These are phyloP conservation scores for Beta corolliflora DNA, from an alignment of 179 eudicot species.

Conservation along the genomic window DNA sequence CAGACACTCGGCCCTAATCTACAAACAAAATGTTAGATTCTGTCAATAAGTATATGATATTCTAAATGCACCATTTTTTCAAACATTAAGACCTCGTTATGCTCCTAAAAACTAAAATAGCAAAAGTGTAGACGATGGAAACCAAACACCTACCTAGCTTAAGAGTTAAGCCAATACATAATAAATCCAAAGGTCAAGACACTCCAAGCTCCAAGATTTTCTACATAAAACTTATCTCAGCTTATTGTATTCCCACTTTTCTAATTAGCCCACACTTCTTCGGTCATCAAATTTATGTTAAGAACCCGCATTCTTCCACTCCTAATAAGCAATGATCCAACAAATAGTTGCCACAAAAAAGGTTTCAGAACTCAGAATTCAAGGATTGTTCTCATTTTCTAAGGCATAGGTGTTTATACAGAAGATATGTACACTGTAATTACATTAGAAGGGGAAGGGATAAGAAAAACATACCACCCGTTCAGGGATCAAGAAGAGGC, in stretches of 20 bases:
- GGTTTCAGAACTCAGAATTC: not conserved
- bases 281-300: too few species aligned
- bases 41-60: too few species aligned
- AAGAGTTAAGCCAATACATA: not conserved
- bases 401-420: not conserved
- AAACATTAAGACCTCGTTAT: too few species aligned
- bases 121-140: not conserved
- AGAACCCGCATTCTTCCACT: not conserved
- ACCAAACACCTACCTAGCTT: not conserved
- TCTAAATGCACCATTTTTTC: too few species aligned
- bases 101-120: not conserved
- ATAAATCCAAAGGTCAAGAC: not conserved
- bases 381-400: not conserved
- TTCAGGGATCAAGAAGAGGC: conserved; percentile 92
- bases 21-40: too few species aligned
- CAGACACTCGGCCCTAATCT: too few species aligned
- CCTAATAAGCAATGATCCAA: not conserved
- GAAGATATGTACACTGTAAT: not conserved
- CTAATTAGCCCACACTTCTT: not conserved
- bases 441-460: not conserved
- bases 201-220: not conserved
- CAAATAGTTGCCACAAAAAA: not conserved
- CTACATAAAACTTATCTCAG: not conserved
- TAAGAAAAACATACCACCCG: conserved; percentile 65
- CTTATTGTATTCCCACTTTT: not conserved